Percentiles rank a stretch among this genome's conserved stretches.
phyloP scores from a whole-genome alignment of 257 asterid species.

The Solanum tarapatanum region DNA sequence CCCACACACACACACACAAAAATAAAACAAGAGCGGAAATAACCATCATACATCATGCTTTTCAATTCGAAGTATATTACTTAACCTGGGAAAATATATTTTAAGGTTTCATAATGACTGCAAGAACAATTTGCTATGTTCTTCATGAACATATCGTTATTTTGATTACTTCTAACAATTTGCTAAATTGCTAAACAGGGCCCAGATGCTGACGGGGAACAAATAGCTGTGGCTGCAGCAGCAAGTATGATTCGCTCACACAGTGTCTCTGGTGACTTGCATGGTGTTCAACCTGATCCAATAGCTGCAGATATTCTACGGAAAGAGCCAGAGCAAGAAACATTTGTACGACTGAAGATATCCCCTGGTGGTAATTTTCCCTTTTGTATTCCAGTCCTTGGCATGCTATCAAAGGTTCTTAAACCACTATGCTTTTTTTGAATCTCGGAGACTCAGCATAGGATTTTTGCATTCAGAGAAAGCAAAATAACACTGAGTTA shows the following conservation, averaged over 20 bases:
- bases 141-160: background rate
- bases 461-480: background rate
- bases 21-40: background rate
- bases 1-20: accelerated
- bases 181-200: constrained; percentile 7
- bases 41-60: background rate
- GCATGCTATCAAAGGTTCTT: background rate
- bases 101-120: background rate
- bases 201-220: constrained; percentile 48
- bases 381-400: constrained; percentile 3
- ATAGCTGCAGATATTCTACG: constrained; percentile 88
- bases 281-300: constrained; percentile 88
- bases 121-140: background rate
- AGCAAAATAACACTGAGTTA: background rate
- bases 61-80: background rate
- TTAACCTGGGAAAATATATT: background rate
- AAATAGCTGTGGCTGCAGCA: constrained; percentile 39
- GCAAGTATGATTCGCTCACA: constrained; percentile 81
- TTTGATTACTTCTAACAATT: background rate
- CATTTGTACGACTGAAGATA: constrained; percentile 73
- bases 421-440: background rate
- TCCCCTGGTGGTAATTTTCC: constrained; percentile 62
- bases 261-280: constrained; percentile 86
- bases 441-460: background rate
- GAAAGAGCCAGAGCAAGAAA: constrained; percentile 90